These are phyloP conservation scores for Wickerhamiella lipophila DNA, from an alignment of 805 yeast genomes.

Conservation along the genomic window DNA sequence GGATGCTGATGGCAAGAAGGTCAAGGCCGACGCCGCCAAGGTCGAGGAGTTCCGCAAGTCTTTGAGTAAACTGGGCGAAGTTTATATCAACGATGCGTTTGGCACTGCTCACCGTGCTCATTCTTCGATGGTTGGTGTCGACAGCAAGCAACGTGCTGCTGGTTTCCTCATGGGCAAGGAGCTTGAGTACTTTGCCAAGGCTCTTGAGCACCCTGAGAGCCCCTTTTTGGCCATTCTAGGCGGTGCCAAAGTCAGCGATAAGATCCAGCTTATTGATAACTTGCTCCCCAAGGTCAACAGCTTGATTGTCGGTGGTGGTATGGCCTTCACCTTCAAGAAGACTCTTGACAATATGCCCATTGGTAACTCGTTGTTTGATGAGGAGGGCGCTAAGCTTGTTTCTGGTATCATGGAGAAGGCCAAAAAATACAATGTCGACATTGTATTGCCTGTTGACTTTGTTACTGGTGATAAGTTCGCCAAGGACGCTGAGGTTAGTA, in stretches of 20 bases:
- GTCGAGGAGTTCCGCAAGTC: conserved; percentile 81
- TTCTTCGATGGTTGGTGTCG: conserved; percentile 97
- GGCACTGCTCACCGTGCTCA: conserved; percentile 99
- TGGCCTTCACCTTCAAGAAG: conserved; percentile 99
- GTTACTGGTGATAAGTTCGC: conserved; percentile 90
- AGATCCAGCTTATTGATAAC: conserved; percentile 96
- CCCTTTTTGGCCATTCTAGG: conserved; percentile 98
- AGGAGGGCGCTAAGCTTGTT: conserved; percentile 90
- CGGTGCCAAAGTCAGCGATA: conserved; percentile 99
- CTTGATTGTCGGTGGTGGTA: conserved; percentile 97
- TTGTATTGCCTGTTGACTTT: conserved; percentile 90
- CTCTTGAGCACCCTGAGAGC: conserved; percentile 93
- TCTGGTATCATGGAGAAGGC: conserved; percentile 90
- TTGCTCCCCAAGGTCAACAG: conserved; percentile 83
- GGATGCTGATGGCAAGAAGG: conserved; percentile 84
- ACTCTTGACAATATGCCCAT: conserved; percentile 71
- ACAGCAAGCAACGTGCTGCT: conserved; percentile 90
- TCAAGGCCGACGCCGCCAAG: conserved; percentile 69
- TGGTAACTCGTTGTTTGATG: conserved; percentile 87
- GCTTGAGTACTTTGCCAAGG: conserved; percentile 93
- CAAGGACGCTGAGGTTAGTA: conserved; percentile 75
- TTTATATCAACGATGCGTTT: conserved; percentile 92
- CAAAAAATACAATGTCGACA: conserved; percentile 85
- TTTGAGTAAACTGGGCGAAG: conserved; percentile 88
- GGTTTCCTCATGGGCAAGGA: conserved; percentile 99